A percentile compares a stretch with the other conserved stretches of the same genome.
These are phyloP conservation scores for Meyerozyma sp. DNA, from an alignment of 1,139 yeast genomes.

Conservation along the genomic window DNA sequence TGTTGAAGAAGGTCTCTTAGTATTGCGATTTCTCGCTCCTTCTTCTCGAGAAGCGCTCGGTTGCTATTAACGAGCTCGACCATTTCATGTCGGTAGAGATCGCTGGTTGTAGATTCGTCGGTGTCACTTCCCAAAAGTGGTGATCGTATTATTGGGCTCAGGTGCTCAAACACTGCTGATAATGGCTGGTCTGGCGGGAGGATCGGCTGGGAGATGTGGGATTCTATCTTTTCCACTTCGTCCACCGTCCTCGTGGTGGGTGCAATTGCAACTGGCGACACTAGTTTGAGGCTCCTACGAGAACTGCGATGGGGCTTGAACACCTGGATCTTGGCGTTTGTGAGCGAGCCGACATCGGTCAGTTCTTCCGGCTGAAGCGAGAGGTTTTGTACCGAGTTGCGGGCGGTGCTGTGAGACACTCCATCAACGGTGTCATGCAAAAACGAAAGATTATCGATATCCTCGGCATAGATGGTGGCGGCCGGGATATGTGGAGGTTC, in stretches of 20 bases:
- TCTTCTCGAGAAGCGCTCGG: slow-evolving; percentile 18
- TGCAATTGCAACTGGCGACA: neutral
- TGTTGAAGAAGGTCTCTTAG: slow-evolving; percentile 19
- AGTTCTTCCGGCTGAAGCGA: slow-evolving; percentile 1
- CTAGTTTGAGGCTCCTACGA: neutral
- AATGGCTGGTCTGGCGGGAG: neutral
- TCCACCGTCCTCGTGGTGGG: neutral
- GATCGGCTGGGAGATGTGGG: neutral
- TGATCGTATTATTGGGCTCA: neutral
- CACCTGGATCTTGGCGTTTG: slow-evolving; percentile 19
- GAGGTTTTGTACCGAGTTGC: neutral
- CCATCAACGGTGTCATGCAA: neutral
- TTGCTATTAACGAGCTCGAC: slow-evolving; percentile 21
- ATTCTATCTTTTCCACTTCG: neutral
- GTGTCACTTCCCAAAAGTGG: neutral
- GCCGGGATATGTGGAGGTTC: neutral
- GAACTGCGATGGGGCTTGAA: slow-evolving; percentile 11
- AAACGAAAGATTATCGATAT: neutral
- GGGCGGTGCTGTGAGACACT: slow-evolving; percentile 1
- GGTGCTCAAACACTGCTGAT: neutral
- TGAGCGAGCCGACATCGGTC: slow-evolving; percentile 13
- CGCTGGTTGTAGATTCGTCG: slow-evolving; percentile 3
- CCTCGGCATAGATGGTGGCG: neutral
- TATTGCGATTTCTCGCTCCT: slow-evolving; percentile 24
- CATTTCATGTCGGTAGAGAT: slow-evolving; percentile 20